Evolutionary conservation across 2,329 filamentous ascomycete species (phyloP).

Genomic region (Trichoderma oligosporum): DNA sequence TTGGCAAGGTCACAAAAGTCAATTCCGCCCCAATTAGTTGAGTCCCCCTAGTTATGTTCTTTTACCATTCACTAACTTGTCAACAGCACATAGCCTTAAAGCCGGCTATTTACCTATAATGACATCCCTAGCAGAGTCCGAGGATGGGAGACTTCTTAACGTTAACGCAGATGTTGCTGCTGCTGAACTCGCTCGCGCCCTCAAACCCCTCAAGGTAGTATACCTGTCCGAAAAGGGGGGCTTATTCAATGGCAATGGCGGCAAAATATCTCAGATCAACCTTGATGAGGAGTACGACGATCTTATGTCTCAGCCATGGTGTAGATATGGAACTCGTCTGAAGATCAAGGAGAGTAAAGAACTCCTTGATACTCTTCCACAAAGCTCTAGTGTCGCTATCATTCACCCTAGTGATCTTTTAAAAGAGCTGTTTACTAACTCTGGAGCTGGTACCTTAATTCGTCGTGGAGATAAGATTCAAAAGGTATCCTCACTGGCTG

Average conservation of each 20-base stretch:
- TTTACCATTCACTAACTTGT: background rate
- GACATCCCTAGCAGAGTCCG: background rate
- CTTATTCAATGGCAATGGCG: background rate
- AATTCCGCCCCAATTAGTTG: background rate
- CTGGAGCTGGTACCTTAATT: background rate
- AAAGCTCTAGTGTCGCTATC: background rate
- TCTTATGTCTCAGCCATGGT: background rate
- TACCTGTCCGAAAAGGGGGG: background rate
- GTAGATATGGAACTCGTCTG: background rate
- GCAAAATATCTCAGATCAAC: background rate
- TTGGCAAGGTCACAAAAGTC: background rate
- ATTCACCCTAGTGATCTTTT: background rate
- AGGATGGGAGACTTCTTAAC: background rate
- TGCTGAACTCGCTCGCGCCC: constrained; percentile 3
- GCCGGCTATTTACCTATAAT: background rate
- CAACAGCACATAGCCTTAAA: background rate
- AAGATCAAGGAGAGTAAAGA: constrained; percentile 2
- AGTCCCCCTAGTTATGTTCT: background rate
- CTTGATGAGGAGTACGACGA: background rate
- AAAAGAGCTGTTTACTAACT: background rate
- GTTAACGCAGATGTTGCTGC: background rate
- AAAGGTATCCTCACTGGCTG: background rate
- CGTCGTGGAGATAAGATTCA: background rate
- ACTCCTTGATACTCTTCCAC: background rate
- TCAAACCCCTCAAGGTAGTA: background rate